These are phyloP conservation scores for Trichoderma aggressivum DNA, from an alignment of 2,329 filamentous ascomycete genomes.

Conservation along the genomic window DNA sequence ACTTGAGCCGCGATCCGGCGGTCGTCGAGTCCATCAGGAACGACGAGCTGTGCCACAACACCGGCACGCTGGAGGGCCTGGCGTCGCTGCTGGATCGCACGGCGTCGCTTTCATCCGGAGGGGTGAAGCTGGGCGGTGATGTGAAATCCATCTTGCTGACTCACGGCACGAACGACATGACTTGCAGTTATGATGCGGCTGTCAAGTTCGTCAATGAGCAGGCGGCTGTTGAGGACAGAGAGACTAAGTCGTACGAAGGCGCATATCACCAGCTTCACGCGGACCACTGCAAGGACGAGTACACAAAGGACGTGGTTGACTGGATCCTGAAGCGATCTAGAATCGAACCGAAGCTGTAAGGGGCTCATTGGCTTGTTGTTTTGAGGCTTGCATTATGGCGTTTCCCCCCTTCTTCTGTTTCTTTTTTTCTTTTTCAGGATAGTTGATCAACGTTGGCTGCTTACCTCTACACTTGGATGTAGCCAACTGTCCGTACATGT, in stretches of 20 bases:
- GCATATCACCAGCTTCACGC: conserved; percentile 73
- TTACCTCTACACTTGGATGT: background rate
- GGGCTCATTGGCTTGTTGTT: background rate
- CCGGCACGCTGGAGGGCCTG: conserved; percentile 79
- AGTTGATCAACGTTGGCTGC: background rate
- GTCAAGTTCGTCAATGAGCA: conserved; percentile 60
- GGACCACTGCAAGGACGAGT: conserved; percentile 53
- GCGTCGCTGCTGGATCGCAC: conserved; percentile 75
- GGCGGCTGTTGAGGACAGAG: conserved; percentile 60
- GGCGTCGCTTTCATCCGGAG: conserved; percentile 54
- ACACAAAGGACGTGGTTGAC: conserved; percentile 57
- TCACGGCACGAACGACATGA: conserved; percentile 72
- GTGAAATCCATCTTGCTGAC: conserved; percentile 66
- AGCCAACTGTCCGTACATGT: background rate
- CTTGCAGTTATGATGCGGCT: conserved; percentile 63
- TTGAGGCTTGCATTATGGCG: background rate
- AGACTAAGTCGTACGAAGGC: conserved; percentile 70
- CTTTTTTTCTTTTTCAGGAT: background rate
- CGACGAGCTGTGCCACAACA: conserved; percentile 75
- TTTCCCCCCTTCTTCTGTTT: background rate
- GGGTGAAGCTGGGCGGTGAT: conserved; percentile 47
- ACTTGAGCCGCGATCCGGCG: conserved; percentile 64
- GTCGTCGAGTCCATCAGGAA: conserved; percentile 58
- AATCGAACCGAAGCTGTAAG: conserved; percentile 39
- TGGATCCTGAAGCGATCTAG: conserved; percentile 57